Percentiles rank a stretch among this genome's conserved stretches.
Conservation (phyloP, 768 basidiomycete species). For the Psilocybe tampanensis region DNA sequence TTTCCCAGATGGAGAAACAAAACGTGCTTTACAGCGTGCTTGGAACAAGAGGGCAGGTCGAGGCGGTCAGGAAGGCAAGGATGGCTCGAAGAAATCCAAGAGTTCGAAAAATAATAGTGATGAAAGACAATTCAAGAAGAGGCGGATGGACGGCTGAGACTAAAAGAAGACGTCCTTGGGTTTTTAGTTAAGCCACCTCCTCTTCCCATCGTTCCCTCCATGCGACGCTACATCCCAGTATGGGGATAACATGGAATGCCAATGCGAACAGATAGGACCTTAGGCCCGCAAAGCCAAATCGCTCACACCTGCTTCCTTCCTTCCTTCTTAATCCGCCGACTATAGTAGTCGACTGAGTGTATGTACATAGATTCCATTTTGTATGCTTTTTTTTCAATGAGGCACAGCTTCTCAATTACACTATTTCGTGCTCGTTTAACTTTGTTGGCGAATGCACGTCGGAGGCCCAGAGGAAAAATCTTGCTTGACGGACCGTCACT, state of each 20-base stretch:
- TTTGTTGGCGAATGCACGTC: constrained; percentile 16
- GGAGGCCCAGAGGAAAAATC: neutral
- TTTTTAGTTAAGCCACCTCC: neutral
- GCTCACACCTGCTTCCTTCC: neutral
- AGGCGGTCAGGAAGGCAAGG: constrained; percentile 8
- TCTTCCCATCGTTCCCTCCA: neutral
- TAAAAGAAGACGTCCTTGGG: neutral
- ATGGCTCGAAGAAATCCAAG: neutral
- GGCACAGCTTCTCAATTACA: constrained; percentile 15
- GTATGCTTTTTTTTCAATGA: constrained; percentile 9
- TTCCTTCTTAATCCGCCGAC: constrained; percentile 4
- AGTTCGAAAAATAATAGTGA: neutral
- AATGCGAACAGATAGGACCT: neutral
- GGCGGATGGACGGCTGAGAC: constrained; percentile 4
- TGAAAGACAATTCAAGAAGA: constrained; percentile 3
- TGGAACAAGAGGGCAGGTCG: constrained; percentile 54
- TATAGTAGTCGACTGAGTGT: constrained; percentile 2
- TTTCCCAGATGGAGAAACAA: constrained; percentile 75
- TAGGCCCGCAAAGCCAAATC: neutral
- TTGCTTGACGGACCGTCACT: neutral
- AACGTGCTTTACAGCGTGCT: constrained; percentile 59
- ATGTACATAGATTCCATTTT: constrained; percentile 15
- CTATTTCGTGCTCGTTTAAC: constrained; percentile 16
- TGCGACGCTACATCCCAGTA: neutral
- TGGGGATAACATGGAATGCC: neutral